A percentile compares a stretch with the other conserved stretches of the same genome.
Conservation (phyloP, 306 rosid genomes). For the Glycyrrhiza uralensis region DNA sequence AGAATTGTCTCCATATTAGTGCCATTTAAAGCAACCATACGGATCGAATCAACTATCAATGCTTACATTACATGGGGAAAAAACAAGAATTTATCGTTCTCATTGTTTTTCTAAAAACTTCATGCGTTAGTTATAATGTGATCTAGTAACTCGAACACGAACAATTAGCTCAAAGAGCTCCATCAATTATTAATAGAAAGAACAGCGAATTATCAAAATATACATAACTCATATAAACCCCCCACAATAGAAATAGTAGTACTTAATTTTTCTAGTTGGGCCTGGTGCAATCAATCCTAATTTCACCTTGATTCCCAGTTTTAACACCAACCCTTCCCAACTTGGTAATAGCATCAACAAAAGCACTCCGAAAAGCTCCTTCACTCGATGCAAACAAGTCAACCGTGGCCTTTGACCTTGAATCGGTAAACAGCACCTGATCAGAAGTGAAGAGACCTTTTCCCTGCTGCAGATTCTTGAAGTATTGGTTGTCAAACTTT, state of each 20-base stretch:
- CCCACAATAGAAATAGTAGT: not conserved
- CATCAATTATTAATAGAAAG: conserved; percentile 15
- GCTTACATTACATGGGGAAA: too few species aligned
- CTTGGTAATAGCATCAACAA: conserved; percentile 64
- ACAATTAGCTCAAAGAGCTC: conserved; percentile 9
- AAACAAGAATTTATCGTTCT: not conserved
- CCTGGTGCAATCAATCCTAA: conserved; percentile 55
- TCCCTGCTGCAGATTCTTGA: conserved; percentile 78
- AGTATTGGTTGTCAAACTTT: conserved; percentile 70
- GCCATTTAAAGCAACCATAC: too few species aligned
- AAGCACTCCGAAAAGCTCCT: conserved; percentile 55
- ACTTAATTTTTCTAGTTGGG: conserved; percentile 36
- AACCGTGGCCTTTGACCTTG: conserved; percentile 63
- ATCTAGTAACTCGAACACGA: not conserved
- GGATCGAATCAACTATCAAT: too few species aligned
- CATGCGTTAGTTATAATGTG: not conserved
- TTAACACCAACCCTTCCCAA: conserved; percentile 73
- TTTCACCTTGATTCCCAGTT: conserved; percentile 69
- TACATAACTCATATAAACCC: not conserved
- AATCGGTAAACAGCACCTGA: conserved; percentile 57
- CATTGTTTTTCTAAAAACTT: not conserved
- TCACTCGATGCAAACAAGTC: conserved; percentile 60
- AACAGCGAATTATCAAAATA: conserved; percentile 17
- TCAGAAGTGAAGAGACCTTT: conserved; percentile 79
- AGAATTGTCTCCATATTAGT: too few species aligned